These are phyloP conservation scores for Boletellus ananiceps DNA, from an alignment of 768 basidiomycete genomes.

Conservation along the genomic window DNA sequence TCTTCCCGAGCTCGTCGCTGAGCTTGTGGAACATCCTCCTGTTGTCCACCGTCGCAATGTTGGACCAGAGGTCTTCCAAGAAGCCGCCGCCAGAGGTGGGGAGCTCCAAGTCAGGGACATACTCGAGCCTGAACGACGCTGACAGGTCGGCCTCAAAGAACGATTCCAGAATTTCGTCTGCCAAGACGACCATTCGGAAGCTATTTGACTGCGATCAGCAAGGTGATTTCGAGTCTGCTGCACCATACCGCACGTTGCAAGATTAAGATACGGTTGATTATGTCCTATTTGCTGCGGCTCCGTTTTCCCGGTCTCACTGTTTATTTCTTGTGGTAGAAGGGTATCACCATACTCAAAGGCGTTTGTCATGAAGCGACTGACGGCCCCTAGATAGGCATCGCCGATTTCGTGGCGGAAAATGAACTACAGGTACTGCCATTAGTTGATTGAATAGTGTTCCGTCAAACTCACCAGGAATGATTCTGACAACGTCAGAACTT, in stretches of 20 bases:
- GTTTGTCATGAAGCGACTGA: conserved; percentile 96
- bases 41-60: conserved; percentile 87
- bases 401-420: conserved; percentile 97
- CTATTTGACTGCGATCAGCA: conserved; percentile 35
- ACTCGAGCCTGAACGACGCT: conserved; percentile 78
- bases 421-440: conserved; percentile 52
- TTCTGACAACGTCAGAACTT: conserved; percentile 92
- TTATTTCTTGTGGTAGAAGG: conserved; percentile 51
- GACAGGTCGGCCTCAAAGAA: conserved; percentile 95
- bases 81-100: conserved; percentile 56
- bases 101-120: conserved; percentile 63
- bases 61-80: conserved; percentile 82
- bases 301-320: conserved; percentile 34
- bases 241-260: conserved; percentile 60
- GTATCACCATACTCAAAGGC: conserved; percentile 98
- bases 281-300: conserved; percentile 51
- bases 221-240: conserved; percentile 1
- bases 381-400: conserved; percentile 93
- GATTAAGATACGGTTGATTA: conserved; percentile 90
- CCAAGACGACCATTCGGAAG: conserved; percentile 98
- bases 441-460: not conserved
- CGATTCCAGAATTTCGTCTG: conserved; percentile 92
- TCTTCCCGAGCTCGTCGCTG: conserved; percentile 91
- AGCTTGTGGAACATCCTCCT: conserved; percentile 91
- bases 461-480: conserved; percentile 65